These are phyloP conservation scores for Daldinia vernicosa DNA, from an alignment of 495 filamentous ascomycete genomes.

Conservation along the genomic window DNA sequence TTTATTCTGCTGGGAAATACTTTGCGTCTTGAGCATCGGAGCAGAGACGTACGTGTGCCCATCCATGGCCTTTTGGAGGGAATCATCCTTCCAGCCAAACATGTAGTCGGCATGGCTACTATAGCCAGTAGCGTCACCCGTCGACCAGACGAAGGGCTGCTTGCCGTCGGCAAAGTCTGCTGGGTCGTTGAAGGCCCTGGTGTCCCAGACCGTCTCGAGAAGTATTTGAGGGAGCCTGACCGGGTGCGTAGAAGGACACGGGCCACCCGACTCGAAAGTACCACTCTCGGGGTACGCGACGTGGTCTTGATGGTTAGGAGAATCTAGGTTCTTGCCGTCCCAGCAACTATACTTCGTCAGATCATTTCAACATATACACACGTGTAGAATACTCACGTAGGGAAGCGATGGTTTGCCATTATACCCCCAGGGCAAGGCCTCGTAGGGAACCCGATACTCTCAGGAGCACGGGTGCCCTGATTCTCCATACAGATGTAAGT, in stretches of 20 bases:
- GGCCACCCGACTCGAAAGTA: slow-evolving; percentile 49
- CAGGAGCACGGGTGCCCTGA: slow-evolving; percentile 36
- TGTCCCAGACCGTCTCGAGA: slow-evolving; percentile 52
- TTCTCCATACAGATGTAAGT: slow-evolving; percentile 51
- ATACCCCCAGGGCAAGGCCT: slow-evolving; percentile 51
- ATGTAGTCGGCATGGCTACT: slow-evolving; percentile 47
- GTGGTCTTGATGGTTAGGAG: slow-evolving; percentile 53
- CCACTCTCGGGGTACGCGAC: slow-evolving; percentile 53
- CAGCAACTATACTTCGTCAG: slow-evolving; percentile 27
- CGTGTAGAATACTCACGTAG: slow-evolving; percentile 12
- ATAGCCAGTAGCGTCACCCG: slow-evolving; percentile 51
- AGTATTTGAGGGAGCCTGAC: slow-evolving; percentile 46
- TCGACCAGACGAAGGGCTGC: slow-evolving; percentile 59
- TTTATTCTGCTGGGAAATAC: slow-evolving; percentile 43
- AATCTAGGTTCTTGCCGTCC: slow-evolving; percentile 50
- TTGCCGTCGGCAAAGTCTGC: slow-evolving; percentile 52
- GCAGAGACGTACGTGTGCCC: slow-evolving; percentile 46
- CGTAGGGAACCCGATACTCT: slow-evolving; percentile 36
- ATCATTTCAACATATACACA: not conserved
- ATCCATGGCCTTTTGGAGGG: slow-evolving; percentile 47
- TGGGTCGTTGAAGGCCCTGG: slow-evolving; percentile 47
- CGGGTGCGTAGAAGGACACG: slow-evolving; percentile 48
- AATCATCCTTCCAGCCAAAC: slow-evolving; percentile 49
- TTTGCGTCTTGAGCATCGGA: slow-evolving; percentile 46
- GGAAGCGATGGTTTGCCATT: slow-evolving; percentile 50